A percentile compares a stretch with the other conserved stretches of the same genome.
These are phyloP conservation scores for Naganishia liquefaciens DNA, from an alignment of 1,284 basidiomycete genomes.

Conservation along the genomic window DNA sequence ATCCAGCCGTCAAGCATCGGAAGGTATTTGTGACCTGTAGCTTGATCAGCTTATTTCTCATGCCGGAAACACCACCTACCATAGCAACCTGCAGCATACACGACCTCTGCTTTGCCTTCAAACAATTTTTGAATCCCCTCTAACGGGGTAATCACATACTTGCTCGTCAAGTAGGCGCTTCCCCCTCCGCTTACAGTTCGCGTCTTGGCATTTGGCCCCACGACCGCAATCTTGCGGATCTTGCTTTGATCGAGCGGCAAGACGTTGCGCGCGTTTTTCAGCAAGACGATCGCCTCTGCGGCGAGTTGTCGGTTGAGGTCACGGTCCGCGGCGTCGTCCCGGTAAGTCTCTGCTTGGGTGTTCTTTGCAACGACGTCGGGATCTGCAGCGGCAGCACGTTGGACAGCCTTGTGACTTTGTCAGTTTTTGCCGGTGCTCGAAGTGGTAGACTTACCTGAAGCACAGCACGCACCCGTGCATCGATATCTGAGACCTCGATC, in stretches of 20 bases:
- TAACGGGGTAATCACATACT: constrained; percentile 16
- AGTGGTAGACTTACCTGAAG: neutral
- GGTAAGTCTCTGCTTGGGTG: constrained; percentile 33
- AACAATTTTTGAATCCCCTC: constrained; percentile 8
- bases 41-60: neutral
- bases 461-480: constrained; percentile 60
- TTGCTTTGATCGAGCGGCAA: constrained; percentile 59
- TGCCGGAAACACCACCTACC: constrained; percentile 11
- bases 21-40: constrained; percentile 13
- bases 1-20: constrained; percentile 28
- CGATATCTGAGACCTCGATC: constrained; percentile 64
- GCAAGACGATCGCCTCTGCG: constrained; percentile 67
- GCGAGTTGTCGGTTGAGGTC: constrained; percentile 66
- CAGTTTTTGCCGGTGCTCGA: too few relatives aligned
- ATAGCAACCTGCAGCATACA: constrained; percentile 23
- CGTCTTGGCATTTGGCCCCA: constrained; percentile 15
- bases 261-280: constrained; percentile 67
- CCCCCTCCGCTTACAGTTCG: constrained; percentile 3
- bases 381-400: constrained; percentile 62
- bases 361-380: constrained; percentile 75
- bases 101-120: constrained; percentile 1
- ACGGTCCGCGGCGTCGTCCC: constrained; percentile 34
- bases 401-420: constrained; percentile 57
- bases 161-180: constrained; percentile 15
- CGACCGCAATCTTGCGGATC: constrained; percentile 7